Base-by-base conservation (phyloP, 2,329 filamentous ascomycete species). In the Venturia nashicola region DNA sequence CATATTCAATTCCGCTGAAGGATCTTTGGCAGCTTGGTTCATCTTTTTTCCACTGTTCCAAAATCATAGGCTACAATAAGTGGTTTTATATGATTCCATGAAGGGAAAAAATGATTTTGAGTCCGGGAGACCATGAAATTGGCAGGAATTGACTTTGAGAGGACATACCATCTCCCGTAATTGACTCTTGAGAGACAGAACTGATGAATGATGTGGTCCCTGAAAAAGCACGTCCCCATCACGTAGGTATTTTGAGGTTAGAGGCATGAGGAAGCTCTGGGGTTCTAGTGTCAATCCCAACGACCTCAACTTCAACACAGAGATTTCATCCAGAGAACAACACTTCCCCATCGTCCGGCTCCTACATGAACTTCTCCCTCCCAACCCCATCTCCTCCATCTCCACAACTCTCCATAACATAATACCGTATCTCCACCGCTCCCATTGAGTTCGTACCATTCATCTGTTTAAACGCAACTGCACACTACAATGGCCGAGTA, bases 401-500 rank as follows among this genome's bases (percentile, higher is more conserved):
- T 27, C 48, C 20, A 11, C 12, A 23, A 11, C 20, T 59, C 32
- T n/a, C 43, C 12, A n/a, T 16, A 42, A 42, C 27, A 39, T 36
- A 32, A 12, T 4, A 8, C 5, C 23, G 4, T n/a, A 20, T 39
- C 36, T n/a, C 36, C 51, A 34, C 34, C 42, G 27, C 42, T 39
- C 42, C 32, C 61, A 32, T 44, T n/a, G 27, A 54, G 42, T 34
- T 20, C 43, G n/a, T 23, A 34, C 32, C 43, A 34, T 36, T n/a
- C 48, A 36, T n/a, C 32, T 36, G 51, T 57, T 36, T 23, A 14
- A 23, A 59, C 39, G 51, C 61, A 14, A 20, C 32, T 57, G 1
- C 51, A 36, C 51, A 42, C 48, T 16, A 27, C 12, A 27, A 55
- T 63, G 61, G 51, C 61, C 34, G 61, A 55, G 23, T 55, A 63